Evolutionary conservation across 495 filamentous ascomycete species (phyloP).

Genomic region (Paragyromitra xinjiangensis): DNA sequence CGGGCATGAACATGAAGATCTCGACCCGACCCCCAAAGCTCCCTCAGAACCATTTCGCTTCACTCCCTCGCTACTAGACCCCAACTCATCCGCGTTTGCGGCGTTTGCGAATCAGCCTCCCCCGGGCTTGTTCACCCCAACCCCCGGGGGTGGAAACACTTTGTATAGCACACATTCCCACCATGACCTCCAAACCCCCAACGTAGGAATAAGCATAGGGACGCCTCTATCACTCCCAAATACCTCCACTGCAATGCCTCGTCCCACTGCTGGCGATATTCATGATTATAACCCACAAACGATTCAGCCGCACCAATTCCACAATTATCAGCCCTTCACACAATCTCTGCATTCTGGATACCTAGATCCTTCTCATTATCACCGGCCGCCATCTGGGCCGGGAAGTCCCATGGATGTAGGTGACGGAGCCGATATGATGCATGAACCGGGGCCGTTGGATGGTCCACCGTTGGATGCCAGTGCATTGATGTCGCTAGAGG

Average conservation of each 20-base stretch:
- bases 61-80: slow-evolving; percentile 86
- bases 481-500: slow-evolving; percentile 61
- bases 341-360: slow-evolving; percentile 63
- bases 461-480: slow-evolving; percentile 68
- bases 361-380: slow-evolving; percentile 59
- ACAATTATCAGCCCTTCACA: slow-evolving; percentile 77
- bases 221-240: slow-evolving; percentile 84
- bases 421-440: slow-evolving; percentile 77
- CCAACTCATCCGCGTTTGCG: slow-evolving; percentile 80
- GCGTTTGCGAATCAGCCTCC: slow-evolving; percentile 76
- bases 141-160: slow-evolving; percentile 82
- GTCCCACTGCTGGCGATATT: slow-evolving; percentile 65
- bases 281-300: slow-evolving; percentile 61
- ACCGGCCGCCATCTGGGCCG: slow-evolving; percentile 74
- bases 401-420: slow-evolving; percentile 69
- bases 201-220: slow-evolving; percentile 75
- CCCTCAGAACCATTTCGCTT: slow-evolving; percentile 81
- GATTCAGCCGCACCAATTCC: slow-evolving; percentile 73
- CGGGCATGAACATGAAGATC: slow-evolving; percentile 73
- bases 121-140: slow-evolving; percentile 87
- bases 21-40: slow-evolving; percentile 79
- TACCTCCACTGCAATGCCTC: slow-evolving; percentile 64
- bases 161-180: slow-evolving; percentile 79
- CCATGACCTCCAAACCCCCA: slow-evolving; percentile 90
- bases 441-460: slow-evolving; percentile 76